phyloP scores from a whole-genome alignment of 345 rosid genomes.

The Hibiscus tridactylites region DNA sequence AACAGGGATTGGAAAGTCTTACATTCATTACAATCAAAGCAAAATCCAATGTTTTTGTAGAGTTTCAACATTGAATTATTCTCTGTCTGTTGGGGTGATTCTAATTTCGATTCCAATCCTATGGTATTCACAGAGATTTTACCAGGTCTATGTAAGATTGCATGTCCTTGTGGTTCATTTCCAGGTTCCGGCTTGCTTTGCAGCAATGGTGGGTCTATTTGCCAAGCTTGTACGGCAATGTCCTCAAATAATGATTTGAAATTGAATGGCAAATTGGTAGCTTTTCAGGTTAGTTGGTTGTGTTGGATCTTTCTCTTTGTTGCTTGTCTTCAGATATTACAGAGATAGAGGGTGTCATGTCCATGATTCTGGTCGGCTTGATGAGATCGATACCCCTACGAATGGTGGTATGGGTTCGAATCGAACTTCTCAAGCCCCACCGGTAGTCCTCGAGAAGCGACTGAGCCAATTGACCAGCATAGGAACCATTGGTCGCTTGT shows the following conservation, averaged over 20 bases:
- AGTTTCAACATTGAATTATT: slow-evolving; percentile 16
- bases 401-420: not conserved
- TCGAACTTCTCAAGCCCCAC: not conserved
- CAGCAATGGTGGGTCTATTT: slow-evolving; percentile 20
- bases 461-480: slow-evolving; percentile 58
- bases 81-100: slow-evolving; percentile 64
- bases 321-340: slow-evolving; percentile 34
- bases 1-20: slow-evolving; percentile 14
- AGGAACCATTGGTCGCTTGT: no score
- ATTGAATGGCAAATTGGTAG: slow-evolving; percentile 42
- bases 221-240: slow-evolving; percentile 10
- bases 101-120: slow-evolving; percentile 16
- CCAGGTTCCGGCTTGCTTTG: slow-evolving; percentile 22
- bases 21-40: slow-evolving; percentile 38
- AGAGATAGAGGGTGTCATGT: slow-evolving; percentile 43
- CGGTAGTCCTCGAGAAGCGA: slow-evolving; percentile 40
- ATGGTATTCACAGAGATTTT: slow-evolving; percentile 31
- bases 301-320: slow-evolving; percentile 35
- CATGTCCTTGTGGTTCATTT: slow-evolving; percentile 30
- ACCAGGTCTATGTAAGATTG: slow-evolving; percentile 49
- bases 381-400: slow-evolving; percentile 21
- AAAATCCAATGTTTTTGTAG: slow-evolving; percentile 50
- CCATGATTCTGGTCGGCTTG: slow-evolving; percentile 66
- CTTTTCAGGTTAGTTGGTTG: slow-evolving; percentile 51
- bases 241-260: slow-evolving; percentile 5